Percentiles rank a stretch among this genome's conserved stretches.
Evolutionary conservation across 164 flowering plant genomes (phyloP).

Genomic region (Tetracentron sinense): DNA sequence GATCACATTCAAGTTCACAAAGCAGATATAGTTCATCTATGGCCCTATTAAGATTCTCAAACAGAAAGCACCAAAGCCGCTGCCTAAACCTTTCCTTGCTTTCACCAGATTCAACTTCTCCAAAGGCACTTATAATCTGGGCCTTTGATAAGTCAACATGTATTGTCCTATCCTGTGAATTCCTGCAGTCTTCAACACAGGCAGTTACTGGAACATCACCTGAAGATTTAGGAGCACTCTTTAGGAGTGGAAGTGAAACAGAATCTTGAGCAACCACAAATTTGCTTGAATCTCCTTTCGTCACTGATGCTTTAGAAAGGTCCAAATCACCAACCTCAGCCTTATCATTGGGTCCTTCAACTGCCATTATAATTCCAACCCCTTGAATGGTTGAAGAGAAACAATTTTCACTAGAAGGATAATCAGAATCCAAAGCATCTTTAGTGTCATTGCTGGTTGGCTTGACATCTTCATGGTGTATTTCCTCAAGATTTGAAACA

Average conservation of each 20-base stretch:
- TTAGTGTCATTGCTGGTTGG: conserved; percentile 5
- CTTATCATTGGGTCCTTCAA: conserved; percentile 13
- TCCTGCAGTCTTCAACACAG: conserved; percentile 26
- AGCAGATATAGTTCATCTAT: conserved; percentile 94
- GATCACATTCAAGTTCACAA: conserved; percentile 90
- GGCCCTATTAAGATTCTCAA: conserved; percentile 93
- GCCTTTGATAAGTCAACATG: conserved; percentile 25
- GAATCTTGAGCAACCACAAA: conserved; percentile 18
- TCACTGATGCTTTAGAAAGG: conserved; percentile 19
- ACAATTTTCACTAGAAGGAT: conserved; percentile 10
- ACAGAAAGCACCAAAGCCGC: conserved; percentile 89
- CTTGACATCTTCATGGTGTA: conserved; percentile 14
- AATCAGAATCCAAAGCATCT: conserved; percentile 4
- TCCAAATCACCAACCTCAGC: conserved; percentile 25
- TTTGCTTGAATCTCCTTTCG: conserved; percentile 12
- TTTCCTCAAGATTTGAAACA: conserved; percentile 18
- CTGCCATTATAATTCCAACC: conserved; percentile 6
- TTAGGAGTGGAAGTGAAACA: conserved; percentile 16
- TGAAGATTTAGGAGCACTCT: conserved; percentile 21
- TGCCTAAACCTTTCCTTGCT: conserved; percentile 93
- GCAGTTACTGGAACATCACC: conserved; percentile 21
- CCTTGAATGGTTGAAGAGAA: conserved; percentile 19
- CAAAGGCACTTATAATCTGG: conserved; percentile 26
- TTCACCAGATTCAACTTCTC: conserved; percentile 51
- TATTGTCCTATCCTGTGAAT: conserved; percentile 12